Percentiles rank a stretch among this genome's conserved stretches.
These are phyloP conservation scores for Sclerotinia borealis DNA, from an alignment of 2,329 filamentous ascomycete genomes.

Conservation along the genomic window DNA sequence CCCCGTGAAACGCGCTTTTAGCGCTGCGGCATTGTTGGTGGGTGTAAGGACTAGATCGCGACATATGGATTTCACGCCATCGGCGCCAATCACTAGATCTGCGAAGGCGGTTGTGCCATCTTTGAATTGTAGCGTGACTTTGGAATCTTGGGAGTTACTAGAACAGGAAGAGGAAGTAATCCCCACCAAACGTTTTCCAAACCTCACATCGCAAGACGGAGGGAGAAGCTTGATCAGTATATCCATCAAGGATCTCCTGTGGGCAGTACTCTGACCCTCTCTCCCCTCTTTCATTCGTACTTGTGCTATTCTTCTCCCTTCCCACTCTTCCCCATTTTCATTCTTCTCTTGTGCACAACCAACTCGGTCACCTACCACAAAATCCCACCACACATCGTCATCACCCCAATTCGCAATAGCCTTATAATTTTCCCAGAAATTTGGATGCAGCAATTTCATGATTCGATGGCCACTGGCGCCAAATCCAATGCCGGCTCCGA, in stretches of 20 bases:
- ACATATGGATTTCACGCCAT: background rate
- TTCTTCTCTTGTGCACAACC: background rate
- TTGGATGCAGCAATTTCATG: background rate
- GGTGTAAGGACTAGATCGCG: background rate
- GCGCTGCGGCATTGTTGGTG: background rate
- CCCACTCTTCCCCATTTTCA: background rate
- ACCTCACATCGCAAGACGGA: background rate
- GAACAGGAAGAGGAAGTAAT: background rate
- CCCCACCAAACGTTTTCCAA: background rate
- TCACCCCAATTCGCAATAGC: constrained; percentile 3
- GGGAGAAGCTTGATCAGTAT: background rate
- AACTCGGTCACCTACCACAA: background rate
- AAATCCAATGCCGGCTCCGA: background rate
- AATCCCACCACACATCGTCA: background rate
- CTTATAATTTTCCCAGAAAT: background rate
- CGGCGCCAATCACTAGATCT: background rate
- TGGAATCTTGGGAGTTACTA: background rate
- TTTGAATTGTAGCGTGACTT: background rate
- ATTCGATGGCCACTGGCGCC: constrained; percentile 1
- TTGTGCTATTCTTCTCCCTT: background rate
- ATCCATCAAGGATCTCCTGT: constrained; percentile 1
- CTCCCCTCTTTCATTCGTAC: background rate
- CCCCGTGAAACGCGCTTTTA: background rate
- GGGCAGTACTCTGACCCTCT: background rate
- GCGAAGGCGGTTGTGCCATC: background rate